phyloP scores from a whole-genome alignment of 169 alveolate species.

The Eimeria necatrix region DNA sequence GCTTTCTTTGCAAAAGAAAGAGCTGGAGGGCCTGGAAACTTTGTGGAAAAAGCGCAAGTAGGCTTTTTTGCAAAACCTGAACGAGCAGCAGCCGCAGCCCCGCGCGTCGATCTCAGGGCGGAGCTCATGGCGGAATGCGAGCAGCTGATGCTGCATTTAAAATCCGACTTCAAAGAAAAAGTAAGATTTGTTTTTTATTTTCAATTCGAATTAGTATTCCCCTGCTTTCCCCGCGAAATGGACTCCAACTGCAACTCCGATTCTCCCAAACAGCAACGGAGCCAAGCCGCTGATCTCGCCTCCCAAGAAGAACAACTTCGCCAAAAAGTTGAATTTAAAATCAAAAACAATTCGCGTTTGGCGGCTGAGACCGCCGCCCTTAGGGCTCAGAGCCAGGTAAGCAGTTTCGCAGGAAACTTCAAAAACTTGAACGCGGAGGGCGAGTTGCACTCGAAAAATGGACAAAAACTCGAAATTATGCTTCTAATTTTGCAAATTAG shows the following conservation, averaged over 20 bases:
- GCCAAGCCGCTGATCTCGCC: neutral
- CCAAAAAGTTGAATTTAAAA: neutral
- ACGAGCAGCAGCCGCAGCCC: neutral
- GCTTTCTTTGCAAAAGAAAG: neutral
- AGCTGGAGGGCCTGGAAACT: neutral
- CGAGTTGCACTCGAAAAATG: too few species aligned
- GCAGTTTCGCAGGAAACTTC: neutral
- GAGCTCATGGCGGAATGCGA: slow-evolving; percentile 49
- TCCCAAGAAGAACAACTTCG: neutral
- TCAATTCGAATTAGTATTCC: too few species aligned
- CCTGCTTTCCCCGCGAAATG: too few species aligned
- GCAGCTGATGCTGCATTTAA: neutral
- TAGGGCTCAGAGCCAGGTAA: neutral
- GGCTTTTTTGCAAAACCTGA: neutral
- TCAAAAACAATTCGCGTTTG: neutral
- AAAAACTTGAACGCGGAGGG: too few species aligned
- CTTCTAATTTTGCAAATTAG: too few species aligned
- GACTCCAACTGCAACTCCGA: neutral
- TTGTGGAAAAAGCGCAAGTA: neutral
- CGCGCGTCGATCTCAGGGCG: neutral
- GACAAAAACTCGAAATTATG: too few species aligned
- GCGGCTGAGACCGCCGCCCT: neutral
- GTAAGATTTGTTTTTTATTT: neutral
- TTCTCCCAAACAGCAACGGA: neutral
- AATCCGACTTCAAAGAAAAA: neutral